Evolutionary conservation across 2,329 filamentous ascomycete species (phyloP).

Genomic region (Sarocladiaceae sp.): DNA sequence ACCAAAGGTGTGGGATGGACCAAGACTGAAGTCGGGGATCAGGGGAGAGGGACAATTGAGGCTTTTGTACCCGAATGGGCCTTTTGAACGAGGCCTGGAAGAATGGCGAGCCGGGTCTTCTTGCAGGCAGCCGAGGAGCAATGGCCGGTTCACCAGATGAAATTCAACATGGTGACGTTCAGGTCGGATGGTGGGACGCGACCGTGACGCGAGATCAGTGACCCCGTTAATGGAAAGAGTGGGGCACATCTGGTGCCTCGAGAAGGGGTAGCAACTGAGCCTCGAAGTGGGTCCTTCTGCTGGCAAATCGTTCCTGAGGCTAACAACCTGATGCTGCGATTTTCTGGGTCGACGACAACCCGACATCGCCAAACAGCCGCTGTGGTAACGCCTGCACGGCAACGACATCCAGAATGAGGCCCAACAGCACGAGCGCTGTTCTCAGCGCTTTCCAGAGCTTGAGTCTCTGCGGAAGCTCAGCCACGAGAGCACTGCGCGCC

Average conservation of each 20-base stretch:
- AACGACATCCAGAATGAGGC: constrained; percentile 45
- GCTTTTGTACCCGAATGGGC: not conserved
- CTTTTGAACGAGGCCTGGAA: no score
- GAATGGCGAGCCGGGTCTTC: no score
- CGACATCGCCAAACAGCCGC: not conserved
- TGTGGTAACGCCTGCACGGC: constrained; percentile 10
- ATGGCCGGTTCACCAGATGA: no score
- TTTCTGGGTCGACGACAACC: no score
- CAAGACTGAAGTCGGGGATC: no score
- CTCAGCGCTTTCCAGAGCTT: constrained; percentile 45
- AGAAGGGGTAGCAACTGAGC: constrained; percentile 14
- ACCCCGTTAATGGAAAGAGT: constrained; percentile 26
- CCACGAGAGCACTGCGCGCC: constrained; percentile 27
- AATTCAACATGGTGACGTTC: constrained; percentile 31
- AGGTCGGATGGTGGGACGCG: constrained; percentile 25
- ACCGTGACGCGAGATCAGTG: constrained; percentile 40
- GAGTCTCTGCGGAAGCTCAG: constrained; percentile 33
- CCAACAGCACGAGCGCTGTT: constrained; percentile 36
- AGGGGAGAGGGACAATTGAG: no score
- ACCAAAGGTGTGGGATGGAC: not conserved
- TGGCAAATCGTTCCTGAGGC: constrained; percentile 7
- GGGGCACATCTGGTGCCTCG: constrained; percentile 10
- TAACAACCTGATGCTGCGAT: no score
- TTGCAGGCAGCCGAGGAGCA: constrained; percentile 11
- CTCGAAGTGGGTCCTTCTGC: constrained; percentile 8